A percentile compares a stretch with the other conserved stretches of the same genome.
Evolutionary conservation across 1,284 basidiomycete genomes (phyloP).

Genomic region (Wolfiporia cocos): DNA sequence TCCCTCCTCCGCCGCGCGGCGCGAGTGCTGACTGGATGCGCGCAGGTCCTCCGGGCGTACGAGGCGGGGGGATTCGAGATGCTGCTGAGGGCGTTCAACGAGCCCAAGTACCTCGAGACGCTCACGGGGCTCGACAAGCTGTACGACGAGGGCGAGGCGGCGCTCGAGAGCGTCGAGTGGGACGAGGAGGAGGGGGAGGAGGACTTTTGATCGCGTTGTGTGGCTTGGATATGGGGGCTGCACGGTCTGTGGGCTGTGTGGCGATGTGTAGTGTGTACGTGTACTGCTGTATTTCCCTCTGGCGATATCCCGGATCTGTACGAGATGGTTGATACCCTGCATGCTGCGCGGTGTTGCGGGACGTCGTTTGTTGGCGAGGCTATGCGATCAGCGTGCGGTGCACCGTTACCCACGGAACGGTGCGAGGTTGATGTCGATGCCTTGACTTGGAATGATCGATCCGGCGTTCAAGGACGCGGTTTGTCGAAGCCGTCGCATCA

Average conservation of each 20-base stretch:
- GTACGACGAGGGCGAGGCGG: constrained; percentile 75
- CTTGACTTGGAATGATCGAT: too few relatives aligned
- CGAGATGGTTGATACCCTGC: not conserved
- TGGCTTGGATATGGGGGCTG: too few relatives aligned
- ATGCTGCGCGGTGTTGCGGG: not conserved
- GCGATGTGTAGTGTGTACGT: not conserved
- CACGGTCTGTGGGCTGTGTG: not conserved
- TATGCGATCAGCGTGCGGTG: too few relatives aligned
- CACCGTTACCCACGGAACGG: too few relatives aligned
- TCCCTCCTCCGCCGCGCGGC: not conserved
- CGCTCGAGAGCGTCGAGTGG: constrained; percentile 72
- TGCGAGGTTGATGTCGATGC: too few relatives aligned
- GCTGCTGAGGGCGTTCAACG: constrained; percentile 81
- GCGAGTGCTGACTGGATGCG: not conserved
- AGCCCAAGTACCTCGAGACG: constrained; percentile 73
- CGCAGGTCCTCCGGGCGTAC: constrained; percentile 73
- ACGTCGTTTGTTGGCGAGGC: not conserved
- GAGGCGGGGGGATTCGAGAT: constrained; percentile 72
- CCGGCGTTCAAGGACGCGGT: too few relatives aligned
- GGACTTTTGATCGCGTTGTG: constrained; percentile 18
- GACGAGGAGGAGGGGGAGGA: constrained; percentile 57
- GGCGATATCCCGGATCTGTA: constrained; percentile 2
- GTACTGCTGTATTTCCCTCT: not conserved
- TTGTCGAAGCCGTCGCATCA: too few relatives aligned
- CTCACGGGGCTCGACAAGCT: constrained; percentile 85